Evolutionary conservation across 768 basidiomycete genomes (phyloP).

Genomic region (Hortiboletus campestris): DNA sequence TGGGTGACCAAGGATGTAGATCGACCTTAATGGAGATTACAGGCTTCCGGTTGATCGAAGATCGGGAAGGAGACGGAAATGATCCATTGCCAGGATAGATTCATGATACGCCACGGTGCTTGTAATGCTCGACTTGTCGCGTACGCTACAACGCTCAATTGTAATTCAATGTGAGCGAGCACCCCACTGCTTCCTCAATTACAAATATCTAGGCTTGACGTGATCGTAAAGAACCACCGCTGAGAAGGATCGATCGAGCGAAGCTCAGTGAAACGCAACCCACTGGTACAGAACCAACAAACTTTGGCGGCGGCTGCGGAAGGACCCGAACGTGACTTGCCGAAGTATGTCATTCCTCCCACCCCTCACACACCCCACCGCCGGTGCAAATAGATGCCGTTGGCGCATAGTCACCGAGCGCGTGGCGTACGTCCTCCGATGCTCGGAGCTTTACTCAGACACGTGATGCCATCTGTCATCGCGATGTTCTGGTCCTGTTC

Average conservation of each 20-base stretch:
- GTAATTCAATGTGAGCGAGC: not conserved
- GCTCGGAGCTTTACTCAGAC: not conserved
- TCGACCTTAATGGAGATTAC: not conserved
- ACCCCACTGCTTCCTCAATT: slow-evolving; percentile 9
- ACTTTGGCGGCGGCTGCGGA: slow-evolving; percentile 7
- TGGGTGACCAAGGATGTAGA: not conserved
- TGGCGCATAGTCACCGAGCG: not conserved
- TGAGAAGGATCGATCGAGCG: not conserved
- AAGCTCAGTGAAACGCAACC: not conserved
- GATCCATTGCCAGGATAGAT: not conserved
- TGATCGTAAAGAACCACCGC: not conserved
- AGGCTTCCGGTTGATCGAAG: not conserved
- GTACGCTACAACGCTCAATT: too few species aligned
- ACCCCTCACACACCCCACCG: not conserved
- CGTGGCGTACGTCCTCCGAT: not conserved
- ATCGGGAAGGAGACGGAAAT: not conserved
- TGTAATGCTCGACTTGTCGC: not conserved
- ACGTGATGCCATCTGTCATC: not conserved
- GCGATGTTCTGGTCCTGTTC: too few species aligned
- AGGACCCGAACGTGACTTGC: not conserved
- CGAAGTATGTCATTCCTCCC: not conserved
- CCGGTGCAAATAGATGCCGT: not conserved
- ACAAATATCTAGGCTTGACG: not conserved
- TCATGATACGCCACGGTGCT: not conserved
- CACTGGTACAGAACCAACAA: not conserved